Evolutionary conservation across 352 stramenopile genomes (phyloP), one percentile per base, ranked within the genome.

Genomic region (Phytophthora rubi): DNA sequence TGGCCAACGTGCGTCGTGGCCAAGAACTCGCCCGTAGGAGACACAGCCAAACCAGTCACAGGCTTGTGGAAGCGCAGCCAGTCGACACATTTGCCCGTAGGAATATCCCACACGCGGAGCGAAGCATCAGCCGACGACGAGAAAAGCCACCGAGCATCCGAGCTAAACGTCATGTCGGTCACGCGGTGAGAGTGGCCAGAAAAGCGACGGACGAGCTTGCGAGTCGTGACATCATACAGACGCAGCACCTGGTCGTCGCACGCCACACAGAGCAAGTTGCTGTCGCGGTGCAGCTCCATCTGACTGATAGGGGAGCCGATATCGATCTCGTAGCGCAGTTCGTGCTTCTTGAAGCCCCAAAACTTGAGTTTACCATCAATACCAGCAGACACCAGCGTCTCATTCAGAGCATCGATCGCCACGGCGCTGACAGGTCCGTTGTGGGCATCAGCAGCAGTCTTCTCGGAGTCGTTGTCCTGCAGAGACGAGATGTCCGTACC

Each of bases 21-120:
- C 16, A 99, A 68, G 75, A 98, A 99, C 75, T 99, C 97, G 54
- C 96, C 95, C 16, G 97, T 98, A 6, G 97, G 94, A 12, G 93
- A 98, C 33, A 99, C 80, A 0, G 93, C 90, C 33, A 99, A 67
- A 6, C 93, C 93, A 10, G 95, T 98, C 35, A 97, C 79, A 63
- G 93, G 78, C 78, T 93, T 90, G 35, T 94, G 82, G 82, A 99
- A 99, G 56, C 85, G 81, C 75, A 99, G 67, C 94, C 95, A 99
- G 77, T 99, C 96, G 47, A 99, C 83, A 67, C 95, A 99, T 49
- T 97, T 92, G 63, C 94, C 94, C 26, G 95, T 98, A 6, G 96
- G 93, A 32, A 99, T 83, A 83, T 99, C 97, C 90, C 90, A 99
- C 28, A 99, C 89, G 39, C 94, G 91, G 59, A 95, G 51, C 21